Evolutionary conservation across 495 filamentous ascomycete species (phyloP).

Genomic region (Articulospora tetracladia): DNA sequence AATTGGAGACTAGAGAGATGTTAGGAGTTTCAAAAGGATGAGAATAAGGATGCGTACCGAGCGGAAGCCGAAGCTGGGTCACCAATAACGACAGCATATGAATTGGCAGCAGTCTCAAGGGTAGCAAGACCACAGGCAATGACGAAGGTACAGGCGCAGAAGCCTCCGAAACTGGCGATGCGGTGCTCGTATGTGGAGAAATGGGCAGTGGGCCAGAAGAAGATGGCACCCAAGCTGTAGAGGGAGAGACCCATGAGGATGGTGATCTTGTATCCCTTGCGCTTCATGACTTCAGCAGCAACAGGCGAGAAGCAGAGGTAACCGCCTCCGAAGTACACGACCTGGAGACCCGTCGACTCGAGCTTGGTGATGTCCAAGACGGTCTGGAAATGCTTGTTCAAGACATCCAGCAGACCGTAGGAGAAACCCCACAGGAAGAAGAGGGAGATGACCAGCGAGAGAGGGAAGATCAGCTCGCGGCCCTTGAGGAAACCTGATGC

Average conservation of each 20-base stretch:
- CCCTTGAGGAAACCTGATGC: conserved; percentile 18
- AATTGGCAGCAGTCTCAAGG: conserved; percentile 63
- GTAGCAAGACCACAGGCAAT: conserved; percentile 61
- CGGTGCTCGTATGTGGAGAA: conserved; percentile 17
- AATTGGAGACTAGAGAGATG: conserved; percentile 50
- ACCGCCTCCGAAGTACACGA: conserved; percentile 45
- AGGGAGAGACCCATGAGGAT: conserved; percentile 22
- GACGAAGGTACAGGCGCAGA: conserved; percentile 59
- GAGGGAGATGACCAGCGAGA: conserved; percentile 62
- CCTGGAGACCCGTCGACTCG: conserved; percentile 36
- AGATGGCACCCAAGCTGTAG: conserved; percentile 16
- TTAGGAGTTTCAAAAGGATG: neutral
- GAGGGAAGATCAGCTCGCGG: conserved; percentile 17
- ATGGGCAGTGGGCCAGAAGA: conserved; percentile 23
- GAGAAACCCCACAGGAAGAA: conserved; percentile 88
- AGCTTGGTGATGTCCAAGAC: conserved; percentile 36
- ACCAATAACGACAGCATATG: conserved; percentile 57
- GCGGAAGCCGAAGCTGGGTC: conserved; percentile 44
- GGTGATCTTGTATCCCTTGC: conserved; percentile 43
- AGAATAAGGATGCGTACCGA: conserved; percentile 10
- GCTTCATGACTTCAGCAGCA: conserved; percentile 40
- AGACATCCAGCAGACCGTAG: conserved; percentile 75
- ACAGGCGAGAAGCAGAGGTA: conserved; percentile 59
- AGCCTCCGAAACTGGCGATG: conserved; percentile 55
- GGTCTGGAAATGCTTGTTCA: conserved; percentile 56